Base-by-base conservation (phyloP, 805 yeast genomes). In the Scheffersomyces amazonensis region DNA sequence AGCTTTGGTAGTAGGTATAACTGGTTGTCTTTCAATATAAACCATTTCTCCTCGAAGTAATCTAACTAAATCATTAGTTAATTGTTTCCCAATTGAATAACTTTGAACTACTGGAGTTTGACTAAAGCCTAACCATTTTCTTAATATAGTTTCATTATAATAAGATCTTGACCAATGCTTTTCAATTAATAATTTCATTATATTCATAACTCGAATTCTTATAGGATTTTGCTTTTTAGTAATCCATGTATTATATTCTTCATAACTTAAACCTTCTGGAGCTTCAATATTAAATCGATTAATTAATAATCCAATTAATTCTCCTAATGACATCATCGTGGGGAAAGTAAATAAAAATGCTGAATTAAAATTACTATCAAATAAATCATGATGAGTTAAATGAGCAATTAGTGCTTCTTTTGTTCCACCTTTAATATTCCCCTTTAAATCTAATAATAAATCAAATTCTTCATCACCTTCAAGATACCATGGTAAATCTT, bases 251-350 rank as follows among this genome's bases (percentile, higher is more conserved):
- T 79, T 77, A 56, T 85, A 87, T 52, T 87, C 95, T 44, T 84
- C 95, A 53, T 80, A 86, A 42, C 86, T 78, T 42, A 91, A 62
- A 0, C 95, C 96, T 52, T 87, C 96, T 0, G 96, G 96, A 16
- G 96, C 93, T 44, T 77, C 78, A 12, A 78, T 62, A 39, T 80
- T 73, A 60, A 81, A 91, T 39, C 95, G 69, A 28, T 74, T 73
- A 22, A 85, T 74, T 49, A 87, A 62, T 31, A 76, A 55, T 29
- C 72, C 71, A 31, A 86, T 64, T 25, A 90, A 66, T 36, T 81
- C 84, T 8, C 73, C 60, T 2, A 93, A 74, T 3, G 83, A 71
- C 66, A 83, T 75, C 56, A 89, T 85, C 23, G 90, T 79, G 25
- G 83, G 69, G 60, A 88, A 87, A 0, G 95, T 80, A n/a, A 80